phyloP scores from a whole-genome alignment of 129 eudicot species.

The Rutidosis leptorrhynchoides region DNA sequence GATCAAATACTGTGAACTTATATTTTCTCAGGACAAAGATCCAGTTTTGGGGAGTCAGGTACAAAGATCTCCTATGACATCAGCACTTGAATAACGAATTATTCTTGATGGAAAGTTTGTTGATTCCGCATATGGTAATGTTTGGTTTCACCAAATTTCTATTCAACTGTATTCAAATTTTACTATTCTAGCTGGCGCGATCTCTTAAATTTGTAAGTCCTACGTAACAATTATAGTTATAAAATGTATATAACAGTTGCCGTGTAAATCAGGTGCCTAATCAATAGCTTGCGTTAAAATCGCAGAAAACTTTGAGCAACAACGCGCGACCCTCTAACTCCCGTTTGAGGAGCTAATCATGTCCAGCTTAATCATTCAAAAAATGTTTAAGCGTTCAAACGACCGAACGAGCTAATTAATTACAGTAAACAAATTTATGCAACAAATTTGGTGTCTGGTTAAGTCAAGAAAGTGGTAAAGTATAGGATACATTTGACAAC shows the following conservation, averaged over 20 bases:
- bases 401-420: too few species aligned
- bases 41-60: constrained; percentile 23
- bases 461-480: constrained; percentile 30
- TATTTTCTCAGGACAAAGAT: constrained; percentile 30
- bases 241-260: too few species aligned
- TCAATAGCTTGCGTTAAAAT: too few species aligned
- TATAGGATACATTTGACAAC: constrained; percentile 18
- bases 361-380: constrained; percentile 8
- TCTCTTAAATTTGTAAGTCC: too few species aligned
- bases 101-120: constrained; percentile 60
- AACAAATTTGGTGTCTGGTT: constrained; percentile 18
- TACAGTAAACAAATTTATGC: background rate
- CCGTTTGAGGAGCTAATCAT: too few species aligned
- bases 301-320: too few species aligned
- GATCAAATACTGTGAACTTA: background rate
- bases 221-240: too few species aligned
- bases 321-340: too few species aligned
- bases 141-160: background rate
- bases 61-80: constrained; percentile 38
- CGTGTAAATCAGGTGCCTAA: too few species aligned
- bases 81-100: constrained; percentile 42
- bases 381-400: constrained; percentile 1
- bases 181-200: too few species aligned
- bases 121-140: constrained; percentile 57
- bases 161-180: too few species aligned